A percentile compares a stretch with the other conserved stretches of the same genome.
These are phyloP conservation scores for Lasiosphaeris hirsuta DNA, from an alignment of 495 filamentous ascomycete genomes.

Conservation along the genomic window DNA sequence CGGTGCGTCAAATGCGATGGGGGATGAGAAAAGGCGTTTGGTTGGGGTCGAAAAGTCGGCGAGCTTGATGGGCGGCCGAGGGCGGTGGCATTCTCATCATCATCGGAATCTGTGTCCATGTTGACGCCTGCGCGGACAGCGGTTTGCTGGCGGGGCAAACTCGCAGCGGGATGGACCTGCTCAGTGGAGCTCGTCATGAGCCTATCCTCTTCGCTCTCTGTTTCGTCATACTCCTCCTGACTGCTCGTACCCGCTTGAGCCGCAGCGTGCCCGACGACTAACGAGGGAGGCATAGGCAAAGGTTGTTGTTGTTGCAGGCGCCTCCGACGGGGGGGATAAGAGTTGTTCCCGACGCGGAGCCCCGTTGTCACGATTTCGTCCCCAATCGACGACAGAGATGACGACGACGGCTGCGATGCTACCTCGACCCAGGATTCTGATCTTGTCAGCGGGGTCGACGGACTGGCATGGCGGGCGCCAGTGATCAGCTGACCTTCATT, in stretches of 20 bases:
- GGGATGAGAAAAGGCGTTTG: conserved; percentile 87
- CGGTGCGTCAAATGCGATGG: conserved; percentile 54
- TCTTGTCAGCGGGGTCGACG: conserved; percentile 34
- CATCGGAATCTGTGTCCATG: conserved; percentile 38
- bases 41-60: conserved; percentile 74
- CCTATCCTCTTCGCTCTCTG: conserved; percentile 59
- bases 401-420: conserved; percentile 82
- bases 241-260: conserved; percentile 65
- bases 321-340: conserved; percentile 53
- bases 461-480: neutral
- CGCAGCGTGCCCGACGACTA: conserved; percentile 34
- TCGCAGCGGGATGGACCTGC: conserved; percentile 47
- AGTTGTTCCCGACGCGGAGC: conserved; percentile 62
- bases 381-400: conserved; percentile 82
- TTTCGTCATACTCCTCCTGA: conserved; percentile 77
- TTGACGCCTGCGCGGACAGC: conserved; percentile 16
- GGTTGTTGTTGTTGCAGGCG: conserved; percentile 48
- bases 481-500: conserved; percentile 34
- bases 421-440: conserved; percentile 98
- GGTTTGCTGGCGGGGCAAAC: conserved; percentile 19
- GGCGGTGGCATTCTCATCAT: conserved; percentile 79
- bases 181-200: conserved; percentile 85
- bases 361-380: conserved; percentile 89
- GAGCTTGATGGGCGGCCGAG: conserved; percentile 57
- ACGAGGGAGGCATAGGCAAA: conserved; percentile 33